Evolutionary conservation across 495 filamentous ascomycete species (phyloP).

Genomic region (Penicillium mononematosum): DNA sequence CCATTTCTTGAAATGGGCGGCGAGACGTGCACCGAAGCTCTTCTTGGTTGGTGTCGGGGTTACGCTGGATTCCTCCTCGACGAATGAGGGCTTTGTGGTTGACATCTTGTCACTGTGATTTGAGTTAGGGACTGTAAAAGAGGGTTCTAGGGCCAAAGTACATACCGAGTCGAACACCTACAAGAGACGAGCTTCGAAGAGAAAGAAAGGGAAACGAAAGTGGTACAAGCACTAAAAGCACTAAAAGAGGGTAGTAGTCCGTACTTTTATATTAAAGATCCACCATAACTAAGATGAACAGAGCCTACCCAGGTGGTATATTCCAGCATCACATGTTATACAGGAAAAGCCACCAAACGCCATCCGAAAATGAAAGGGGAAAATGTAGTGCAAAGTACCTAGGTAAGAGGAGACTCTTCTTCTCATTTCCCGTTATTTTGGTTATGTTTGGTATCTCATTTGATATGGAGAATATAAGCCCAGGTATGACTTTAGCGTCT

Average conservation of each 20-base stretch:
- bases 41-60: conserved; percentile 21
- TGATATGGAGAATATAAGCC: not conserved
- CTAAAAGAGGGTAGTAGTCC: conserved; percentile 2
- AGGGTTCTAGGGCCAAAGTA: not conserved
- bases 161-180: conserved; percentile 4
- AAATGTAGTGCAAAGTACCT: not conserved
- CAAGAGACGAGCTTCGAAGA: conserved; percentile 10
- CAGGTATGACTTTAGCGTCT: not conserved
- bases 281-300: not conserved
- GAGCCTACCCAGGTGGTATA: not conserved
- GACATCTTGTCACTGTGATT: conserved; percentile 27
- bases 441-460: not conserved
- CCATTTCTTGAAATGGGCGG: conserved; percentile 54
- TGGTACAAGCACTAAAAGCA: not conserved
- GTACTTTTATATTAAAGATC: conserved; percentile 16
- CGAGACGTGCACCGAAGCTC: conserved; percentile 38
- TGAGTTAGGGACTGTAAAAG: not conserved
- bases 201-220: conserved; percentile 3
- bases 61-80: conserved; percentile 21
- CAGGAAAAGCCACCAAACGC: not conserved
- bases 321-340: conserved; percentile 15
- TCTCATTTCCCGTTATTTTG: not conserved
- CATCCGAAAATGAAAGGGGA: not conserved
- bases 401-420: not conserved
- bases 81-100: conserved; percentile 26